Base-by-base conservation (phyloP, 2,329 filamentous ascomycete genomes). In the Pseudohalonectria lignicola region DNA sequence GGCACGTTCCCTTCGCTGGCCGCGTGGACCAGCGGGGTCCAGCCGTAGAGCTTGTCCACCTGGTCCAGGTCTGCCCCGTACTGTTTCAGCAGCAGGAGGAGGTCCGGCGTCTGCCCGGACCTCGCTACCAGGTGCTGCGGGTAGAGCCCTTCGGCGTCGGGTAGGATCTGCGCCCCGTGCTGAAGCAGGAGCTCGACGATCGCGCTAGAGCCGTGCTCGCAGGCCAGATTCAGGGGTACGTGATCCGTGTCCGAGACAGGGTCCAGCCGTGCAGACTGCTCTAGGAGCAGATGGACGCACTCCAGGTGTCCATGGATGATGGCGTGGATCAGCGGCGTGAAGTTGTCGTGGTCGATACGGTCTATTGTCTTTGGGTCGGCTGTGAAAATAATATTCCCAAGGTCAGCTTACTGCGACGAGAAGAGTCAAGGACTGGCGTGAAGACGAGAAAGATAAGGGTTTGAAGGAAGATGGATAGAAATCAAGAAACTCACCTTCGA, bases 61-160 rank as follows among this genome's bases (percentile, higher is more conserved):
- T 96, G 88, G 51, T 98, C 78, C 31, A 98, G 70, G 54, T 98
- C 81, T 17, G 87, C 90, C 2, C 88, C 88, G 51, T 92, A 88
- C 36, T 82, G 71, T 55, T 87, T 82, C 11, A 98, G 68, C 29
- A 95, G 68, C 12, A 88, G 64, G 10, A 96, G 68, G 20, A 95
- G 72, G 39, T 85, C 71, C 1, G 87, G 83, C 1, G 79, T 83
- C 52, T 88, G 80, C 3, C 86, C 86, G 21, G 90, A 92, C 39
- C 92, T 76, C 18, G 92, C 90, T 16, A 96, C 90, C 25, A 96
- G 74, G 61, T 98, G 92, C 55, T 96, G 92, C n/a, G 92, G 92
- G 54, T 86, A 98, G 10, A 98, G 67, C 1, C 92, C 92, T 64
- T 98, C 92, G 2, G 92, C 92, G 60, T 98, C 92, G 8, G 92